Conservation (phyloP, 192 early-diverging fungal genomes). For the Backusella morwellensis region DNA sequence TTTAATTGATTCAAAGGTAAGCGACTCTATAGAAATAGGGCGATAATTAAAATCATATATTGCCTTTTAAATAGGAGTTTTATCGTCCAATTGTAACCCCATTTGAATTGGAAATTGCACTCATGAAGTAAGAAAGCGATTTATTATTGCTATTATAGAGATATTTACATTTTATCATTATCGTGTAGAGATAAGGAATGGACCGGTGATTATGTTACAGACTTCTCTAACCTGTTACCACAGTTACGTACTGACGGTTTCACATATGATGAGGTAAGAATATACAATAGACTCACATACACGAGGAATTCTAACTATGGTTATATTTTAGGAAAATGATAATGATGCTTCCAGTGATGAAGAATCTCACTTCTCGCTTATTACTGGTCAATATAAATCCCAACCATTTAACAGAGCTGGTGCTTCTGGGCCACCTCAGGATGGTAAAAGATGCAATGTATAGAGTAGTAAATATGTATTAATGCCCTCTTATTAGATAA, state of each 20-base stretch:
- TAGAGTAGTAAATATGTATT: not conserved
- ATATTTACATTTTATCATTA: not conserved
- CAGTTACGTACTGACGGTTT: conserved; percentile 31
- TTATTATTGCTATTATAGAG: not conserved
- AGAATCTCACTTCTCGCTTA: conserved; percentile 84
- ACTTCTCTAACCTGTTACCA: conserved; percentile 61
- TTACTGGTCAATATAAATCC: conserved; percentile 79
- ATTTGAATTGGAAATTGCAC: conserved; percentile 84
- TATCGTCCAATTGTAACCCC: conserved; percentile 92
- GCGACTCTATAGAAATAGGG: not conserved
- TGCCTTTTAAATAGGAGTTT: conserved; percentile 59
- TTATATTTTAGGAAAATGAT: conserved; percentile 20
- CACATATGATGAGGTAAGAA: conserved; percentile 36
- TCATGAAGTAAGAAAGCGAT: conserved; percentile 43
- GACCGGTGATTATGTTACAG: conserved; percentile 71
- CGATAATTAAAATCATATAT: not conserved
- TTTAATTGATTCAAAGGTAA: conserved; percentile 76
- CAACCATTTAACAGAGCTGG: conserved; percentile 43
- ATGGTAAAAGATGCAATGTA: not conserved
- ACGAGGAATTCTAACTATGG: not conserved
- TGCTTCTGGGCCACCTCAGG: not conserved
- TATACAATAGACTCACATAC: conserved; percentile 9
- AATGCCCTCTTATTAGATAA: not conserved
- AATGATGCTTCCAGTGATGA: conserved; percentile 59
- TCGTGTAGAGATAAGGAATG: conserved; percentile 55